Base-by-base conservation (phyloP, 2,329 filamentous ascomycete genomes). In the Xylariaceae sp. region DNA sequence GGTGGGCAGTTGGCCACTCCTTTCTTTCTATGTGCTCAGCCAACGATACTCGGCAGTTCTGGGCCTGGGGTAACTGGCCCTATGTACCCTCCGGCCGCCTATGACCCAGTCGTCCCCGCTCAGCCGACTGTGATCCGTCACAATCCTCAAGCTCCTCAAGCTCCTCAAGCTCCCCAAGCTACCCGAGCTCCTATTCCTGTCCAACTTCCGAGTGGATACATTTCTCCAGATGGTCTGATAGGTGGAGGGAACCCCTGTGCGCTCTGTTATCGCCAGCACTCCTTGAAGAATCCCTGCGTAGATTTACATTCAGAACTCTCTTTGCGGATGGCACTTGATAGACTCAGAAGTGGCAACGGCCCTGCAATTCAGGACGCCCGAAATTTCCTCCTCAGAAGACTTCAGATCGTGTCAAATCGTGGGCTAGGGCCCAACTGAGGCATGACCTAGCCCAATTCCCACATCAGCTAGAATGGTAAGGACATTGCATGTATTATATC, bases 241-340 rank as follows among this genome's bases (percentile, higher is more conserved):
- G 59, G 47, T 19, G 55, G 59, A 19, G 58, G 42, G 4, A 53
- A 35, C 12, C 51, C 53, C 44, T 67, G 67, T 53, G 32, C 60
- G 19, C 26, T 65, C 19, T 68, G 65, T 34, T 26, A 26, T 12
- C 30, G 19, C 27, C 44, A 30, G 9, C 64, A 68, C 39, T 11
- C 54, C 32, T 30, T 43, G 6, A 37, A 39, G 6, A 34, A 40
- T 5, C 56, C 50, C 7, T 70, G 68, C 47, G 39, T 68, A 31
- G 46, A 68, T 49, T 46, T 65, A 1, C 60, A 60, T 44, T 66
- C 63, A 0, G 64, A 67, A 40, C 50, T 64, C 6, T 65, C 63
- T 3, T 34, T 71, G 42, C 61, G 68, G 19, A 12, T 70, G 9
- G 66, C 65, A 3, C 58, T 71, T 30, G 68, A 70, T 53, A 51